These are phyloP conservation scores for Erysimum cheiri DNA, from an alignment of 441 rosid species.

Conservation along the genomic window DNA sequence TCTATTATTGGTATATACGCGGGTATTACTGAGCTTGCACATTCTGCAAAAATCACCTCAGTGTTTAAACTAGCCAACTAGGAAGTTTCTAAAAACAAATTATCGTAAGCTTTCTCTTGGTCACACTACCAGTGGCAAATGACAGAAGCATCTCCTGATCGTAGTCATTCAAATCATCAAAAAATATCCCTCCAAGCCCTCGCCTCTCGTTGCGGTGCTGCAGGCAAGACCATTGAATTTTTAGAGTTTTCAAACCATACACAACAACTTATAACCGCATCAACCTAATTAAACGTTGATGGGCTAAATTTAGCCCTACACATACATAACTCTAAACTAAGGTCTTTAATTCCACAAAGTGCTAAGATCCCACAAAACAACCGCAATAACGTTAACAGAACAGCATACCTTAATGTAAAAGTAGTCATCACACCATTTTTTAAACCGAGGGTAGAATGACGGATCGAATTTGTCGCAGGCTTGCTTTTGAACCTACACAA, in stretches of 20 bases:
- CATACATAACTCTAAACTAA: background rate
- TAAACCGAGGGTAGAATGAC: constrained; percentile 3
- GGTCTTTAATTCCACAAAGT: background rate
- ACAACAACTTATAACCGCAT: background rate
- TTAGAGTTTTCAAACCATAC: constrained; percentile 2
- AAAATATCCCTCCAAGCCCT: constrained; percentile 24
- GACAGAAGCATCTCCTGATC: constrained; percentile 13
- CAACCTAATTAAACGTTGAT: constrained; percentile 12
- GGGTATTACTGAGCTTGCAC: constrained; percentile 81
- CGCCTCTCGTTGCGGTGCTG: constrained; percentile 4
- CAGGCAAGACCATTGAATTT: constrained; percentile 13
- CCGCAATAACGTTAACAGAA: background rate
- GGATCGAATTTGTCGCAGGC: background rate
- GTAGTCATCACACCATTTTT: constrained; percentile 23
- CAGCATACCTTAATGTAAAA: constrained; percentile 14
- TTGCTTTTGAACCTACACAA: constrained; percentile 10
- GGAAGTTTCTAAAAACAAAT: background rate
- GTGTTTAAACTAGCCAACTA: background rate
- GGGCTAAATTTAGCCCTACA: background rate
- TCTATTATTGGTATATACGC: constrained; percentile 72
- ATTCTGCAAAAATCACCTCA: constrained; percentile 54
- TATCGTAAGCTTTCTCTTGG: background rate
- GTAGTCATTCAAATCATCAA: constrained; percentile 6
- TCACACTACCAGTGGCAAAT: constrained; percentile 74
- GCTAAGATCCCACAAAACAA: background rate